Conservation (phyloP, 768 basidiomycete species). For the Suillus brevipes region DNA sequence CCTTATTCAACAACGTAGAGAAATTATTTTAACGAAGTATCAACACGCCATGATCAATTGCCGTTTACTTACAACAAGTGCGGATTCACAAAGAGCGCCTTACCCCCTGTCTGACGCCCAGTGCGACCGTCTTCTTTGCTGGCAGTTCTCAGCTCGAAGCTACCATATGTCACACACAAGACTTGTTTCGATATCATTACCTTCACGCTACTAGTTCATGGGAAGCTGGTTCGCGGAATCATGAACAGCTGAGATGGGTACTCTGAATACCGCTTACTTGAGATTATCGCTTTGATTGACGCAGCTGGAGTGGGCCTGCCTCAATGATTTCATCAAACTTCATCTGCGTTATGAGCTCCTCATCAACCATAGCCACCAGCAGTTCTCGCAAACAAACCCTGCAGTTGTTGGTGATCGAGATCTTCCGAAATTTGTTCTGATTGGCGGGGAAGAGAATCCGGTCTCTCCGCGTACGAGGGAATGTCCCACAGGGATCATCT, state of each 20-base stretch:
- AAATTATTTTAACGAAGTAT: not conserved
- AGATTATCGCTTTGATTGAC: slow-evolving; percentile 7
- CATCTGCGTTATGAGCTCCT: slow-evolving; percentile 14
- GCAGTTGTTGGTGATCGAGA: slow-evolving; percentile 17
- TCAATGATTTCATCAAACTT: slow-evolving; percentile 15
- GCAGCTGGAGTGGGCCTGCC: slow-evolving; percentile 13
- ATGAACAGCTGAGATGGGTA: not conserved
- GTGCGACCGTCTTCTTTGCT: not conserved
- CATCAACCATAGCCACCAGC: slow-evolving; percentile 18
- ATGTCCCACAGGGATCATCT: slow-evolving; percentile 5
- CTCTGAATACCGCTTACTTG: not conserved
- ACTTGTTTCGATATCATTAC: not conserved
- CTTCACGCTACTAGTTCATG: not conserved
- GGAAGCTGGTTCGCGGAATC: not conserved
- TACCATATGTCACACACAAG: not conserved
- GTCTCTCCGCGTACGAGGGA: slow-evolving; percentile 13
- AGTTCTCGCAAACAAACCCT: slow-evolving; percentile 17
- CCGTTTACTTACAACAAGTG: not conserved
- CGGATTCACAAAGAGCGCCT: not conserved
- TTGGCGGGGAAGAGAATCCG: slow-evolving; percentile 13
- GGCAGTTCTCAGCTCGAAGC: not conserved
- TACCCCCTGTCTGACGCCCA: not conserved
- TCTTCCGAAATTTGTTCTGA: slow-evolving; percentile 13
- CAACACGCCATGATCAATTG: not conserved
- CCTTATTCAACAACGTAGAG: not conserved